Base-by-base conservation (phyloP, 345 rosid genomes). In the Melaleuca quinquenervia region DNA sequence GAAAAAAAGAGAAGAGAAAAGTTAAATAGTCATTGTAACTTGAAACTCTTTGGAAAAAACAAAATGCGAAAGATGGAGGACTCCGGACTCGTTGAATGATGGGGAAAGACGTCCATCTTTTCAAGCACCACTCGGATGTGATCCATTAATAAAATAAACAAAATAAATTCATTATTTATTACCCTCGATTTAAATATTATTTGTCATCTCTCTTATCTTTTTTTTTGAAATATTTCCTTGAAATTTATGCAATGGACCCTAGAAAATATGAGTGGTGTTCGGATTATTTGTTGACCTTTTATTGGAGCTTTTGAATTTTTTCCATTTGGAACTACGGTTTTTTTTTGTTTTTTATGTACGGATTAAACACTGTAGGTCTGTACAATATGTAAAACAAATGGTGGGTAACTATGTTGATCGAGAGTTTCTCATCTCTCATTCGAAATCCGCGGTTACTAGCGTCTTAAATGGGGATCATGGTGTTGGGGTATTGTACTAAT, bases 11-110 rank as follows among this genome's bases (percentile, higher is more conserved):
- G n/a, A 41, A 41, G 41, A 41, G 41, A 51, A 9, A 27, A 36
- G 24, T 5, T 22, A 70, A 32, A 70, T 32, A 0, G 44, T 49
- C 85, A 7, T 88, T 86, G 87, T 87, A 89, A 89, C 86, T 89
- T 87, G 92, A 83, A 70, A 32, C 48, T 70, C 48, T 18, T 22
- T 70, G 5, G 48, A 6, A 70, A 64, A 70, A 70, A 36, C 78
- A 70, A 36, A 32, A 8, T 10, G 48, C 48, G 7, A 20, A 8
- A 70, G 36, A 70, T 32, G 78, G 9, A 36, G 48, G 5, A 11
- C 78, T 8, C 78, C 18, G 48, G 5, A 11, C 78, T 8, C 78
- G 7, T 70, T 0, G 78, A 70, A 70, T 70, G 83, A 56, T n/a
- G 36, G 54, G 54, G 78, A 8, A 44, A 80, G 89, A 86, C 86